A percentile compares a stretch with the other conserved stretches of the same genome.
phyloP scores from a whole-genome alignment of 306 rosid species.

The Coriaria nepalensis region DNA sequence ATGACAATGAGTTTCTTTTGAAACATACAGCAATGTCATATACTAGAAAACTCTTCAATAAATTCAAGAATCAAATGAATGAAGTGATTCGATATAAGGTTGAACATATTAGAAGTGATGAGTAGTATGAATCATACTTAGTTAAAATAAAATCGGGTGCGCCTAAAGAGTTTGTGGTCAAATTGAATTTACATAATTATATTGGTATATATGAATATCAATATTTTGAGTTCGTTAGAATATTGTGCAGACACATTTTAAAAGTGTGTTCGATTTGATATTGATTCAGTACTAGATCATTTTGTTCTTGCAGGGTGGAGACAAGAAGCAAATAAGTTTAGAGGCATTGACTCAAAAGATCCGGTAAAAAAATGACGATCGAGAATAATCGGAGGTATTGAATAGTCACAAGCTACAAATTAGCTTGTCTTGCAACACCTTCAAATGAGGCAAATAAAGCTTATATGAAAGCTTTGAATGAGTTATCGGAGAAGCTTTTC shows the following conservation, averaged over 20 bases:
- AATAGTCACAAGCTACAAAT: background rate
- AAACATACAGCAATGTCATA: too few relatives aligned
- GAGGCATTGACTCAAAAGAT: background rate
- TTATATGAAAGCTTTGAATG: background rate
- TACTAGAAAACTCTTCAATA: too few relatives aligned
- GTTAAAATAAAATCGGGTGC: too few relatives aligned
- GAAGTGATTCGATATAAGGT: too few relatives aligned
- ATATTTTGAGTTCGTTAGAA: background rate
- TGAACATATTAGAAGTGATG: too few relatives aligned
- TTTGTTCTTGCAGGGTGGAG: constrained; percentile 1
- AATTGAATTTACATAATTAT: too few relatives aligned
- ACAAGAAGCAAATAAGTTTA: constrained; percentile 4
- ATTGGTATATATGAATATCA: too few relatives aligned
- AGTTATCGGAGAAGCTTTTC: background rate
- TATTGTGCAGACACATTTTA: background rate
- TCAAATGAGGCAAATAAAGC: background rate
- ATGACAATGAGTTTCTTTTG: too few relatives aligned
- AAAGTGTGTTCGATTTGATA: background rate
- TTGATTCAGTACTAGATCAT: background rate
- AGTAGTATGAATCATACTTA: too few relatives aligned
- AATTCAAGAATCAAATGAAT: too few relatives aligned
- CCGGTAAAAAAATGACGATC: constrained; percentile 1
- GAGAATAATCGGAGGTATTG: background rate
- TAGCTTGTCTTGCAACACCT: background rate
- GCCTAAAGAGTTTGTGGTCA: too few relatives aligned